phyloP scores from a whole-genome alignment of 2,329 filamentous ascomycete species.

The Alternaria alternata region DNA sequence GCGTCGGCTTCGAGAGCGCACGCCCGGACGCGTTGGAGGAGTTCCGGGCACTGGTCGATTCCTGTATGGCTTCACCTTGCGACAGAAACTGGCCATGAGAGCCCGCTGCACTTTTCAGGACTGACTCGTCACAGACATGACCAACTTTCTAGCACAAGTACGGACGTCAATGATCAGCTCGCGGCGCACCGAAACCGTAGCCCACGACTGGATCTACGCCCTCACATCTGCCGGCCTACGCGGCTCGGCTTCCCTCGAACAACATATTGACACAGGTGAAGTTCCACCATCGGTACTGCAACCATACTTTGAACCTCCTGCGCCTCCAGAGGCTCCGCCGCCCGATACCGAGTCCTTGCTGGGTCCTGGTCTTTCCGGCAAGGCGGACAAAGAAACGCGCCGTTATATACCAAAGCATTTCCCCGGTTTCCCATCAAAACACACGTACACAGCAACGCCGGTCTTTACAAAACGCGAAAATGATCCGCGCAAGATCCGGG shows the following conservation, averaged over 20 bases:
- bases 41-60: constrained; percentile 64
- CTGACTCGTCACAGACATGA: constrained; percentile 58
- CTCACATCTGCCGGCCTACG: constrained; percentile 54
- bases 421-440: constrained; percentile 68
- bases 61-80: constrained; percentile 60
- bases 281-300: constrained; percentile 46
- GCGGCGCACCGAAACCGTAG: constrained; percentile 64
- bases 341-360: constrained; percentile 59
- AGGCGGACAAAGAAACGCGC: constrained; percentile 56
- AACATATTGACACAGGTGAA: constrained; percentile 54
- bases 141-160: constrained; percentile 62
- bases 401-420: constrained; percentile 68
- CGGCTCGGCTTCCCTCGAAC: constrained; percentile 50
- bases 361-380: constrained; percentile 60
- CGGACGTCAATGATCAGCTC: constrained; percentile 66
- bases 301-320: constrained; percentile 54
- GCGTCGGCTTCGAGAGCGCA: constrained; percentile 64
- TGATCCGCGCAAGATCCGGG: constrained; percentile 67
- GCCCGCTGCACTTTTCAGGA: constrained; percentile 4
- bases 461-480: constrained; percentile 67
- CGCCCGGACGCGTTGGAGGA: constrained; percentile 65
- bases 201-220: constrained; percentile 66
- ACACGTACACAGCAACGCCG: constrained; percentile 69
- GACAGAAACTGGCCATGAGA: constrained; percentile 13
- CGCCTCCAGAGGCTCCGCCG: constrained; percentile 51